Evolutionary conservation across 352 stramenopile species (phyloP).

Genomic region (Pythium grandisporangium): DNA sequence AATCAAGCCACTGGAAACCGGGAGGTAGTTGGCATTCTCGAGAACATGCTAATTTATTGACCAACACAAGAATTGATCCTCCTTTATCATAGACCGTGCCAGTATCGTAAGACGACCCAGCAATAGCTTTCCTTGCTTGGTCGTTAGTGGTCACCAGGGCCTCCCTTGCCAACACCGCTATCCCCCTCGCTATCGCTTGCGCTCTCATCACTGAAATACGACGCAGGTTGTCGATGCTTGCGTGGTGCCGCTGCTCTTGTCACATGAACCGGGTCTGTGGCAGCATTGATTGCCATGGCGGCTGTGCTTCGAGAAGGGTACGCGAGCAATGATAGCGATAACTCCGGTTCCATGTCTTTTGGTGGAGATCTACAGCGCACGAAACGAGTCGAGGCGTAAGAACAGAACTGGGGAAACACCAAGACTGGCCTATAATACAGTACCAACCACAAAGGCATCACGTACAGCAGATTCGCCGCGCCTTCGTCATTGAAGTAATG

Average conservation of each 20-base stretch:
- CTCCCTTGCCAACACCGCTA: too few relatives aligned
- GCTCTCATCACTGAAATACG: conserved; percentile 78
- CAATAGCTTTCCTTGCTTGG: too few relatives aligned
- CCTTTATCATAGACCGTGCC: too few relatives aligned
- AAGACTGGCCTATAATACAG: neutral
- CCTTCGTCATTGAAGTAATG: conserved; percentile 69
- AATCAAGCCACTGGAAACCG: too few relatives aligned
- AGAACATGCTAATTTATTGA: too few relatives aligned
- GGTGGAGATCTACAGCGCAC: conserved; percentile 39
- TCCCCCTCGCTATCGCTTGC: conserved; percentile 40
- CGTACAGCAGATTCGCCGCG: conserved; percentile 55
- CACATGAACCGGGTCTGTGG: too few relatives aligned
- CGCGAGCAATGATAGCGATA: conserved; percentile 62
- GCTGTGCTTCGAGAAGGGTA: conserved; percentile 22
- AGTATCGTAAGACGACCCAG: too few relatives aligned
- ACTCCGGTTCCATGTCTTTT: conserved; percentile 30
- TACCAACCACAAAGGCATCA: neutral
- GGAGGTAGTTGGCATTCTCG: too few relatives aligned
- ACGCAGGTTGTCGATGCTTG: conserved; percentile 21
- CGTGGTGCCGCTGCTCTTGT: too few relatives aligned
- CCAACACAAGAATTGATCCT: too few relatives aligned
- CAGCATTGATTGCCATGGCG: conserved; percentile 1
- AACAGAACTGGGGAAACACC: conserved; percentile 2
- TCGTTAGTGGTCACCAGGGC: too few relatives aligned
- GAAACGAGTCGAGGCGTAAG: too few relatives aligned